phyloP scores from a whole-genome alignment of 768 basidiomycete species.

The Rhizopogon vulgaris region DNA sequence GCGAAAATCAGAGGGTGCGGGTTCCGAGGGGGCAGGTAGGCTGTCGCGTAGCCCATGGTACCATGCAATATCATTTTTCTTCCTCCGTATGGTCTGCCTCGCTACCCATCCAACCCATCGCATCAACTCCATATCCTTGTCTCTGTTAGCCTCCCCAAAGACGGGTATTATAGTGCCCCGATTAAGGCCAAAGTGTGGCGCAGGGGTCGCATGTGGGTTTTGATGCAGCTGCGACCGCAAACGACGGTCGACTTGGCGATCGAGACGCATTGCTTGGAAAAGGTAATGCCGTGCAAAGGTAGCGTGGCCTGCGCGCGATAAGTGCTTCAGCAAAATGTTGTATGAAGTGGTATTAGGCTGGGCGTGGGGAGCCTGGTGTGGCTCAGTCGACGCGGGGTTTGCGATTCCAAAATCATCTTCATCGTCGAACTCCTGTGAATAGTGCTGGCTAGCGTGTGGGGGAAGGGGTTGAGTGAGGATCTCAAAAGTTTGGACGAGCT shows the following conservation, averaged over 20 bases:
- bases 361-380: slow-evolving; percentile 36
- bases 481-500: slow-evolving; percentile 71
- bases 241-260: slow-evolving; percentile 29
- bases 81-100: slow-evolving; percentile 39
- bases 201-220: slow-evolving; percentile 26
- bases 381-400: slow-evolving; percentile 31
- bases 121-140: slow-evolving; percentile 54
- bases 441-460: slow-evolving; percentile 34
- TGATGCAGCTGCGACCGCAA: slow-evolving; percentile 29
- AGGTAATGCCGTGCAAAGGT: slow-evolving; percentile 64
- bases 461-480: slow-evolving; percentile 71
- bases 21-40: slow-evolving; percentile 5
- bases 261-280: slow-evolving; percentile 43
- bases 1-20: neutral
- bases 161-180: slow-evolving; percentile 51
- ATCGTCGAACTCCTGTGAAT: slow-evolving; percentile 56
- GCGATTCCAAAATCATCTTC: slow-evolving; percentile 50
- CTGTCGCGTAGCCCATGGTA: slow-evolving; percentile 29
- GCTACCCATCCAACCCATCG: slow-evolving; percentile 51
- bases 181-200: slow-evolving; percentile 53
- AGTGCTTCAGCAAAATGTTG: slow-evolving; percentile 51
- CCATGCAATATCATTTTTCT: slow-evolving; percentile 40
- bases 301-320: slow-evolving; percentile 41
- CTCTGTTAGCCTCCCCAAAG: slow-evolving; percentile 50
- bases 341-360: slow-evolving; percentile 65